These are phyloP conservation scores for Phytophthora sojae DNA, from an alignment of 352 stramenopile genomes.

Conservation along the genomic window DNA sequence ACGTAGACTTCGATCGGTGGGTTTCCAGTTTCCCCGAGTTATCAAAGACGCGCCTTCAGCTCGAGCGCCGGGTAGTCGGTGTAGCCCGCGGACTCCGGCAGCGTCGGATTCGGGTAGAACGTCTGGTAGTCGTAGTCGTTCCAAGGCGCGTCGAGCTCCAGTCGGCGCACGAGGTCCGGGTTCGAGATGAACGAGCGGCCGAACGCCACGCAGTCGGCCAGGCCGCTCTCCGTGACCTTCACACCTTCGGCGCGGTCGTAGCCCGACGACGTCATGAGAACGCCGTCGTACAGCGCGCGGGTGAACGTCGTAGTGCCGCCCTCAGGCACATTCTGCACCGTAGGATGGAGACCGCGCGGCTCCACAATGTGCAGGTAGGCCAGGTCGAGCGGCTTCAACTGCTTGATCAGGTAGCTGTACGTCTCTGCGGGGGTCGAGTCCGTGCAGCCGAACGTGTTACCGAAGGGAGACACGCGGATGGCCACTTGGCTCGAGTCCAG, in stretches of 20 bases:
- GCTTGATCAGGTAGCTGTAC: constrained; percentile 47
- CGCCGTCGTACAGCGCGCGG: constrained; percentile 51
- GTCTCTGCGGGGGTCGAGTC: constrained; percentile 47
- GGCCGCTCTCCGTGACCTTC: constrained; percentile 43
- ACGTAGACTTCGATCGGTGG: background rate
- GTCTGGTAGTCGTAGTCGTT: constrained; percentile 44
- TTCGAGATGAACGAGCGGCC: constrained; percentile 71
- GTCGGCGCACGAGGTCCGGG: constrained; percentile 61
- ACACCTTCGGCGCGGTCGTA: constrained; percentile 47
- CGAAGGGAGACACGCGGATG: constrained; percentile 44
- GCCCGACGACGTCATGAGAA: constrained; percentile 59
- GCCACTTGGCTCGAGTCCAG: constrained; percentile 42
- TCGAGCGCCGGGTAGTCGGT: constrained; percentile 48
- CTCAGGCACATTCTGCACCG: constrained; percentile 34
- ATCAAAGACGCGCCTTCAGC: constrained; percentile 1
- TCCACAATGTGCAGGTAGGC: constrained; percentile 64
- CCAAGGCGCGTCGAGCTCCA: constrained; percentile 47
- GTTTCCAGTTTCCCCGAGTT: background rate
- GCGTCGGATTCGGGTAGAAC: constrained; percentile 37
- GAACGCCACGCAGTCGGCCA: constrained; percentile 60
- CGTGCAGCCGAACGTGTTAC: constrained; percentile 37
- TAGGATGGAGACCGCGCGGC: constrained; percentile 43
- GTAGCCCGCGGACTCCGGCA: constrained; percentile 37
- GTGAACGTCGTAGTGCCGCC: constrained; percentile 48
- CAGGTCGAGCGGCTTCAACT: constrained; percentile 45